Percentiles rank a stretch among this genome's conserved stretches.
These are phyloP conservation scores for Diplodia corticola DNA, from an alignment of 2,329 filamentous ascomycete genomes.

Conservation along the genomic window DNA sequence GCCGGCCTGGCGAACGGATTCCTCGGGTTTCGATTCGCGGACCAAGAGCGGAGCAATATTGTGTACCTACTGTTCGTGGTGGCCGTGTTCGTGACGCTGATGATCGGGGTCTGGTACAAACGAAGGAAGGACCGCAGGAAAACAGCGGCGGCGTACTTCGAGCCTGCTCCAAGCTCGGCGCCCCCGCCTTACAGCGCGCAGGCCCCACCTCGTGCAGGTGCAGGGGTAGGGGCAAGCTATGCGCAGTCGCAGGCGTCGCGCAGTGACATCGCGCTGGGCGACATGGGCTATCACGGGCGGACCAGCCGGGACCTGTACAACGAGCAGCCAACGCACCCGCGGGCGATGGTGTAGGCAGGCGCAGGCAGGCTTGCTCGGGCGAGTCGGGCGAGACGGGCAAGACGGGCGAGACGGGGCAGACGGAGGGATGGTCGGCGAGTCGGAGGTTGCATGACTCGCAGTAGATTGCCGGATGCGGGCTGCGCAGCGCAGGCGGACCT, in stretches of 20 bases:
- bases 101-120: constrained; percentile 18
- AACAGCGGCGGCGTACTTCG: background rate
- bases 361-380: too few species aligned
- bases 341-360: background rate
- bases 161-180: background rate
- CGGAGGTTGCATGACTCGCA: constrained; percentile 16
- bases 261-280: constrained; percentile 9
- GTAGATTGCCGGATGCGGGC: background rate
- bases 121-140: constrained; percentile 10
- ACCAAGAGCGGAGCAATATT: constrained; percentile 24
- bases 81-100: constrained; percentile 23
- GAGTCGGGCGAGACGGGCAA: background rate
- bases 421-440: background rate
- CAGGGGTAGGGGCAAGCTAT: background rate
- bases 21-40: constrained; percentile 30
- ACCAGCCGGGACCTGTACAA: background rate
- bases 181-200: constrained; percentile 12
- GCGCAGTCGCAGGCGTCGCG: constrained; percentile 1
- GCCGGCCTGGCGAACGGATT: constrained; percentile 29
- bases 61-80: constrained; percentile 27
- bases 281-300: constrained; percentile 4
- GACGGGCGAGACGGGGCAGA: background rate
- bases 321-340: constrained; percentile 4
- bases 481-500: background rate
- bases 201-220: too few species aligned